These are phyloP conservation scores for Fusarium acutatum DNA, from an alignment of 2,329 filamentous ascomycete species.

Conservation along the genomic window DNA sequence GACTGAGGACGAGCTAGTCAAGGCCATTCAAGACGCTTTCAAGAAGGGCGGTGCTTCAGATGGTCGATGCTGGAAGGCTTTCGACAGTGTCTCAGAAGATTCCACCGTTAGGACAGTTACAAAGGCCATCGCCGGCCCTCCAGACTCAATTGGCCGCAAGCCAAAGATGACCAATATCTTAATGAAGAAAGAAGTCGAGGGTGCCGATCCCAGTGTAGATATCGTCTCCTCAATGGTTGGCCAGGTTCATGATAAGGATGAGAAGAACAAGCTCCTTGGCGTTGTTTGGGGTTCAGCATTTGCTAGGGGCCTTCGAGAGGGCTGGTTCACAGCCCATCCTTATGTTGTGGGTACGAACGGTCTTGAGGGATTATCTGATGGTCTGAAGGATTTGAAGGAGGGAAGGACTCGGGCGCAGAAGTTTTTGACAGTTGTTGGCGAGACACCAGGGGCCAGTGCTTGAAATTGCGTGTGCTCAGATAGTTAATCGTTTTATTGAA, in stretches of 20 bases:
- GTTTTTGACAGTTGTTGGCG: neutral
- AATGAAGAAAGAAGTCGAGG: neutral
- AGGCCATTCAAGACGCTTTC: neutral
- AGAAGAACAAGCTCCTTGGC: neutral
- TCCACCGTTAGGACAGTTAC: neutral
- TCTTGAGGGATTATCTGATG: neutral
- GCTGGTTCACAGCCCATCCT: constrained; percentile 26
- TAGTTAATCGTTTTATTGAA: fast-evolving
- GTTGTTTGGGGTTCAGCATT: neutral
- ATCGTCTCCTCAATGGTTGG: neutral
- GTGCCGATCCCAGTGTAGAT: neutral
- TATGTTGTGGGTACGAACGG: constrained; percentile 7
- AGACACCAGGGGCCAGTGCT: neutral
- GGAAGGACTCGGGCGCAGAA: neutral
- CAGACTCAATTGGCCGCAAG: neutral
- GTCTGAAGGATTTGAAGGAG: neutral
- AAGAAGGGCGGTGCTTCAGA: neutral
- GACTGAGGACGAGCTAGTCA: neutral
- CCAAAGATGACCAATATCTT: constrained; percentile 5
- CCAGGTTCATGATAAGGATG: neutral
- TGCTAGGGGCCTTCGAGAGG: constrained; percentile 9
- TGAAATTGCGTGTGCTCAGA: neutral
- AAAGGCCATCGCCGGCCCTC: neutral
- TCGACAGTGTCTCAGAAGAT: constrained; percentile 2
- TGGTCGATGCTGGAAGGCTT: constrained; percentile 1